These are phyloP conservation scores for Salvia splendens DNA, from an alignment of 257 asterid genomes.

Conservation along the genomic window DNA sequence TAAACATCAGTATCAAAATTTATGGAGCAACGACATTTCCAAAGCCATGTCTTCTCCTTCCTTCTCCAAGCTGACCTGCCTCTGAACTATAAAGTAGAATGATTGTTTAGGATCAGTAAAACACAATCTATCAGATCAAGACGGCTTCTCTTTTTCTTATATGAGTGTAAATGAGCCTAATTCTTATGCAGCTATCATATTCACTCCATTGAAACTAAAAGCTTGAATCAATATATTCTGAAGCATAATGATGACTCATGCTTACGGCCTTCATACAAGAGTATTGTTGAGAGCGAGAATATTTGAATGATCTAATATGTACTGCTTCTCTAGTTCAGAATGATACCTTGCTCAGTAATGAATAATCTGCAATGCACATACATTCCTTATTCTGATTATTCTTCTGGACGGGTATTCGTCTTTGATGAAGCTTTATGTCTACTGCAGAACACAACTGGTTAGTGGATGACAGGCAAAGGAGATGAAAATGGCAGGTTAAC, in stretches of 20 bases:
- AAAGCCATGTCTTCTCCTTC: background rate
- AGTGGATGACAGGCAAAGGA: conserved; percentile 4
- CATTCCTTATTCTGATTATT: background rate
- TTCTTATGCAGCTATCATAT: conserved; percentile 14
- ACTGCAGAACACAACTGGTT: background rate
- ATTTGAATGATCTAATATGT: too few species aligned
- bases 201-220: background rate
- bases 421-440: background rate
- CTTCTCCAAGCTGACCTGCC: conserved; percentile 3
- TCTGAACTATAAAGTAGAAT: conserved; percentile 17
- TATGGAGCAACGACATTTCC: conserved; percentile 15
- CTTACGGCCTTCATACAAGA: background rate
- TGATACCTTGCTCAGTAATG: background rate
- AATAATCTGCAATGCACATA: too few species aligned
- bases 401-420: background rate
- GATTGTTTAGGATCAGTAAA: conserved; percentile 14
- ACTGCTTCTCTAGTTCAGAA: background rate
- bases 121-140: conserved; percentile 11
- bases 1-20: conserved; percentile 12
- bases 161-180: background rate
- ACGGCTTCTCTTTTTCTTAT: background rate
- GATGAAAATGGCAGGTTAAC: background rate
- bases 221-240: background rate
- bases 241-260: background rate
- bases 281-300: background rate